phyloP scores from a whole-genome alignment of 257 asterid species.

The Salvia splendens region DNA sequence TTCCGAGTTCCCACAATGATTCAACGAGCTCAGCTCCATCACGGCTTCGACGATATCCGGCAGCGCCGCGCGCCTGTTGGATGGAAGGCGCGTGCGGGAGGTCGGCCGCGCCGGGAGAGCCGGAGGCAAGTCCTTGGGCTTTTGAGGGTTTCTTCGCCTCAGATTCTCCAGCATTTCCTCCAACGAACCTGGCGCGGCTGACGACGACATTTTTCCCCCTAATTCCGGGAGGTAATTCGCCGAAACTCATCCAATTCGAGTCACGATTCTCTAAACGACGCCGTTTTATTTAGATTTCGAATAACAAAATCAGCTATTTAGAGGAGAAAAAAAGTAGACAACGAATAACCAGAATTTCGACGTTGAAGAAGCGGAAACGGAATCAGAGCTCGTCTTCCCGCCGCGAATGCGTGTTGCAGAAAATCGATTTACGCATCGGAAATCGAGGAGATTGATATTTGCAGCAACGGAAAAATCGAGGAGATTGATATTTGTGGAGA shows the following conservation, averaged over 20 bases:
- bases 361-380: background rate
- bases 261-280: constrained; percentile 16
- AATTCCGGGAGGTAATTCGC: constrained; percentile 9
- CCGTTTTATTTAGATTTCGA: constrained; percentile 29
- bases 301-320: constrained; percentile 30
- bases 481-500: background rate
- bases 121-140: constrained; percentile 76
- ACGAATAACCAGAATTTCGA: background rate
- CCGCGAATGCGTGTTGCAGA: background rate
- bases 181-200: constrained; percentile 57
- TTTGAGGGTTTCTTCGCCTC: constrained; percentile 48
- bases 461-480: background rate
- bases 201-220: constrained; percentile 46
- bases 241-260: constrained; percentile 31
- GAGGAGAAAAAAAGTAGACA: background rate
- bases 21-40: constrained; percentile 29
- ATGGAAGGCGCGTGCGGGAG: constrained; percentile 71
- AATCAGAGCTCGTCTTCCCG: background rate
- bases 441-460: background rate
- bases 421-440: background rate
- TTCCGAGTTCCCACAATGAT: constrained; percentile 18
- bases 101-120: constrained; percentile 83
- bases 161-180: constrained; percentile 91
- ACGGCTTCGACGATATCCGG: constrained; percentile 38
- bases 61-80: constrained; percentile 54